Evolutionary conservation across 2,329 filamentous ascomycete species (phyloP).

Genomic region (Scytalidium lignicola): DNA sequence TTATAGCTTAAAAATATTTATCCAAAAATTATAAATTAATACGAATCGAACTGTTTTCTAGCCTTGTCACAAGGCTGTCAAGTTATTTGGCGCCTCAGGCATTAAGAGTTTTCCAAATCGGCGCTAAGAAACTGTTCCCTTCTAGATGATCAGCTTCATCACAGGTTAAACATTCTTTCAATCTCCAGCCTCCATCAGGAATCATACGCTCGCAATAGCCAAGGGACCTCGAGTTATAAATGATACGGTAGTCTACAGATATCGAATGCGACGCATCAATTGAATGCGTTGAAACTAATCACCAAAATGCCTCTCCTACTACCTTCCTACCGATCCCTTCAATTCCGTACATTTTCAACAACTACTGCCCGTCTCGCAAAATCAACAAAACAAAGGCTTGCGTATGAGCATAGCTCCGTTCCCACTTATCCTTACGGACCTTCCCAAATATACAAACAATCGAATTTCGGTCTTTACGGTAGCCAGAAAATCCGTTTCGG

Average conservation of each 20-base stretch:
- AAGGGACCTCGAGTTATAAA: background rate
- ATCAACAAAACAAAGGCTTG: slow-evolving; percentile 30
- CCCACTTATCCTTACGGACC: slow-evolving; percentile 70
- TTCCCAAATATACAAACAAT: slow-evolving; percentile 70
- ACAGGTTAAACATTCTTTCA: background rate
- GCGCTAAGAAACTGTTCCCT: background rate
- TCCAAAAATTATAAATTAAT: too few relatives aligned
- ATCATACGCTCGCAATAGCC: background rate
- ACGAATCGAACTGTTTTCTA: background rate
- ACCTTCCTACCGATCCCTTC: slow-evolving; percentile 18
- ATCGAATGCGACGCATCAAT: too few relatives aligned
- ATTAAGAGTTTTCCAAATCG: background rate
- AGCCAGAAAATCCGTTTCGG: slow-evolving; percentile 68
- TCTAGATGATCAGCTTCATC: background rate
- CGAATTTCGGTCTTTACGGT: slow-evolving; percentile 71
- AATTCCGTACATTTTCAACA: slow-evolving; percentile 28
- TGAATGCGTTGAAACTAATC: background rate
- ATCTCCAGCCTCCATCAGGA: background rate
- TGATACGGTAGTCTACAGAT: too few relatives aligned
- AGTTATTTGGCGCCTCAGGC: background rate
- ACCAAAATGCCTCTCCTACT: slow-evolving; percentile 19
- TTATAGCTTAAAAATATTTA: too few relatives aligned
- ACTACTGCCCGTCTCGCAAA: slow-evolving; percentile 24
- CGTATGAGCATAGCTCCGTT: slow-evolving; percentile 27
- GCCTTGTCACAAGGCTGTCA: background rate